phyloP scores from a whole-genome alignment of 2,329 filamentous ascomycete species.

The Fusarium gaditjirri region DNA sequence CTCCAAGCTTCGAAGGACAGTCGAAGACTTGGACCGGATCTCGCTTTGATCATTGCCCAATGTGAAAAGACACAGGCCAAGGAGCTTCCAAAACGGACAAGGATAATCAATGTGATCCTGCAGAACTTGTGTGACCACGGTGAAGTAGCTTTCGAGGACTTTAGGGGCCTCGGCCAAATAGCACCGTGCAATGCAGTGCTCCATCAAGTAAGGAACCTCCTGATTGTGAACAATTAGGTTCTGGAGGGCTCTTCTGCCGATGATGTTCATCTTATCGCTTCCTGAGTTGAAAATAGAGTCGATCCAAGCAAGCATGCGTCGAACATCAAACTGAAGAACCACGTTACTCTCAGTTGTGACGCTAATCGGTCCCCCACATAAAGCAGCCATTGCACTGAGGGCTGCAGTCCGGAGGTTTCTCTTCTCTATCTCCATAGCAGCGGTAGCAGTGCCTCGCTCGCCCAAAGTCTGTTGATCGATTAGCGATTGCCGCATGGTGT shows the following conservation, averaged over 20 bases:
- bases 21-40: slow-evolving; percentile 87
- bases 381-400: slow-evolving; percentile 91
- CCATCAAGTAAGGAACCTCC: slow-evolving; percentile 84
- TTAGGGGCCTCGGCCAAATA: slow-evolving; percentile 85
- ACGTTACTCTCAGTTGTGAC: slow-evolving; percentile 89
- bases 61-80: slow-evolving; percentile 90
- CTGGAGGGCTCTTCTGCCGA: slow-evolving; percentile 86
- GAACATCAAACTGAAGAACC: slow-evolving; percentile 90
- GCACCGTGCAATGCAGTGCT: slow-evolving; percentile 91
- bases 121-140: slow-evolving; percentile 88
- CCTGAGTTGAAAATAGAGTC: slow-evolving; percentile 92
- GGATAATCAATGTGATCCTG: slow-evolving; percentile 85
- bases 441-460: slow-evolving; percentile 81
- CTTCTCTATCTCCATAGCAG: slow-evolving; percentile 97
- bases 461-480: slow-evolving; percentile 81
- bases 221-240: slow-evolving; percentile 93
- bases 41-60: slow-evolving; percentile 91
- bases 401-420: slow-evolving; percentile 90
- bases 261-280: slow-evolving; percentile 91
- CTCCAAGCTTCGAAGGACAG: slow-evolving; percentile 83
- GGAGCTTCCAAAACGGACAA: slow-evolving; percentile 88
- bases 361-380: slow-evolving; percentile 87
- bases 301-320: slow-evolving; percentile 94
- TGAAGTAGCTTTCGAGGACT: slow-evolving; percentile 93
- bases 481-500: slow-evolving; percentile 86